Evolutionary conservation across 352 stramenopile genomes (phyloP).

Genomic region (Globisporangium canariense): DNA sequence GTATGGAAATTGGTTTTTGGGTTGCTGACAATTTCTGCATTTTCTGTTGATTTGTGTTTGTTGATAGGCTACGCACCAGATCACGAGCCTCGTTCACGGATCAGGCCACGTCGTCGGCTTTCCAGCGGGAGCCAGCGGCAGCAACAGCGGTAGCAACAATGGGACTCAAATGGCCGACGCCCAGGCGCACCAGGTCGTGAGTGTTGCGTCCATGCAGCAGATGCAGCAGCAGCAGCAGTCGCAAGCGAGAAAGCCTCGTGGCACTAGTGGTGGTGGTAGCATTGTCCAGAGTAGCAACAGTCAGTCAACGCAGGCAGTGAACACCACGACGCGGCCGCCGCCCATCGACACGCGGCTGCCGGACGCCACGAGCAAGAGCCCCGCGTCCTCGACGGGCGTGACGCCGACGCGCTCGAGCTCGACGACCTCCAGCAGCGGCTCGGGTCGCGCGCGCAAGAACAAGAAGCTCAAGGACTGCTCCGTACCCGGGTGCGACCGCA

Average conservation of each 20-base stretch:
- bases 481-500: constrained; percentile 66
- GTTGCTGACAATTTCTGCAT: constrained; percentile 6
- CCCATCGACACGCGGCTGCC: constrained; percentile 47
- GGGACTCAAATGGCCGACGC: constrained; percentile 9
- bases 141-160: constrained; percentile 1
- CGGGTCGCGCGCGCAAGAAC: constrained; percentile 50
- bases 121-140: neutral
- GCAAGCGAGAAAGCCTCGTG: constrained; percentile 8
- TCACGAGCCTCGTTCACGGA: constrained; percentile 10
- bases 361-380: constrained; percentile 12
- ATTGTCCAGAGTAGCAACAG: neutral
- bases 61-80: constrained; percentile 13
- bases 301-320: neutral
- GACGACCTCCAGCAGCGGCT: constrained; percentile 25
- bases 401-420: constrained; percentile 43
- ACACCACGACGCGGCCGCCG: constrained; percentile 24
- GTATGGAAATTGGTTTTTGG: constrained; percentile 10
- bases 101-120: constrained; percentile 6
- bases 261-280: neutral
- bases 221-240: constrained; percentile 10
- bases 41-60: constrained; percentile 2
- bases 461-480: constrained; percentile 86
- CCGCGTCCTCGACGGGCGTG: constrained; percentile 12
- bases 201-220: constrained; percentile 20
- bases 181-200: constrained; percentile 18